Conservation (phyloP, 345 rosid species). For the Eucalyptus sp. region DNA sequence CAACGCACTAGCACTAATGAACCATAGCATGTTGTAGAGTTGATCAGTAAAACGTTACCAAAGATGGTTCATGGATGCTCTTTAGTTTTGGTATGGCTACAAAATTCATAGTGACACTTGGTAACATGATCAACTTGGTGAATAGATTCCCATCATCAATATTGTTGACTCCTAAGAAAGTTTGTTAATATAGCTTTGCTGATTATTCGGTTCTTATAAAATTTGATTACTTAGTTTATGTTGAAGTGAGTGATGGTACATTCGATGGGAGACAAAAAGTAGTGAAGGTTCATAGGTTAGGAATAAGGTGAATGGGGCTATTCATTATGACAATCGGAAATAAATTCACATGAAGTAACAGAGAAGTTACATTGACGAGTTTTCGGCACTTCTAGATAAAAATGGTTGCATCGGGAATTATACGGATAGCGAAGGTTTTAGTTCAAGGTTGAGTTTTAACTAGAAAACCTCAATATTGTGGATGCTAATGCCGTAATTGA, state of each 20-base stretch:
- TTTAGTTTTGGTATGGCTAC: neutral
- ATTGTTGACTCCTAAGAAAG: neutral
- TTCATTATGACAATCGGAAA: rapidly evolving
- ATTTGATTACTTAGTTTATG: neutral
- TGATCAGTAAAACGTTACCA: neutral
- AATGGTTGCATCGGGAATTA: neutral
- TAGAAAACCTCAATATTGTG: neutral
- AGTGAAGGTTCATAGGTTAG: neutral
- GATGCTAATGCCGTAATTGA: neutral
- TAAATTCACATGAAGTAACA: neutral
- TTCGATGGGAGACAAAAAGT: neutral
- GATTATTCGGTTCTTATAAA: neutral
- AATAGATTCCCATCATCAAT: neutral
- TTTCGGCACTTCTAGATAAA: neutral
- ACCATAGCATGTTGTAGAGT: neutral
- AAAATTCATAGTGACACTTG: neutral
- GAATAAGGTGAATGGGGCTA: neutral
- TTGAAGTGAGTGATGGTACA: rapidly evolving
- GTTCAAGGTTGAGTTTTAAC: neutral
- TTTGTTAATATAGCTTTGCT: neutral
- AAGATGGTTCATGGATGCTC: neutral
- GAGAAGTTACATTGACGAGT: neutral
- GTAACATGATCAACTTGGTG: neutral
- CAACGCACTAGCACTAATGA: neutral
- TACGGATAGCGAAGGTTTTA: neutral